Evolutionary conservation across 176 grass and related monocot species (phyloP).

Genomic region (Cenchrus fungigraminus): DNA sequence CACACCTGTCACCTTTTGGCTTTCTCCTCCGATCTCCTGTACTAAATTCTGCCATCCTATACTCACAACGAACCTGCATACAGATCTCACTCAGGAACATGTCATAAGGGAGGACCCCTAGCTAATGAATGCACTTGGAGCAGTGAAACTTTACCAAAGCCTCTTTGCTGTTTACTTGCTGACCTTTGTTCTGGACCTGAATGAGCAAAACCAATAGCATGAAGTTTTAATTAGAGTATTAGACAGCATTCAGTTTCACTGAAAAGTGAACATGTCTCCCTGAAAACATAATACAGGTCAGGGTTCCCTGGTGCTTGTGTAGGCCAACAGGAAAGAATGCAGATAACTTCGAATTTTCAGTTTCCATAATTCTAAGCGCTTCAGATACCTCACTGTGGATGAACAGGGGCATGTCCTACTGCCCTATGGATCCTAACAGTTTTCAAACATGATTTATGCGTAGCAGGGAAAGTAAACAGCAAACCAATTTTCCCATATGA

Average conservation of each 20-base stretch:
- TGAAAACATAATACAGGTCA: neutral
- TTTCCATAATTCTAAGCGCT: neutral
- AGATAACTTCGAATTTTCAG: neutral
- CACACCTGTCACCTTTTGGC: conserved; percentile 87
- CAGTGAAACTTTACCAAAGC: conserved; percentile 65
- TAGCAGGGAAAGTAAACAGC: neutral
- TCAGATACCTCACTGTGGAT: neutral
- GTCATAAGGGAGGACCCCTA: conserved; percentile 24
- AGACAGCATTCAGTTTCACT: neutral
- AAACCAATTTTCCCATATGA: neutral
- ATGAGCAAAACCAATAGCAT: conserved; percentile 1
- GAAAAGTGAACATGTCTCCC: neutral
- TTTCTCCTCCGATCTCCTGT: conserved; percentile 91
- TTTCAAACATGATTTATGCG: neutral
- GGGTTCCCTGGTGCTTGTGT: neutral
- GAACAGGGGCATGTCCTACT: neutral
- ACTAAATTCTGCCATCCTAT: conserved; percentile 99
- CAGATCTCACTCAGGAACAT: conserved; percentile 36
- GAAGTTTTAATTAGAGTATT: neutral
- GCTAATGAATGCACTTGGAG: neutral
- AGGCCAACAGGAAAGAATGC: neutral
- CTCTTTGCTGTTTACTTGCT: conserved; percentile 64
- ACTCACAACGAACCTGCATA: conserved; percentile 91
- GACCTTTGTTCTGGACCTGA: conserved; percentile 87
- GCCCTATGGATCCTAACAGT: neutral